phyloP scores from a whole-genome alignment of 495 filamentous ascomycete species.

The Podospora anserina region DNA sequence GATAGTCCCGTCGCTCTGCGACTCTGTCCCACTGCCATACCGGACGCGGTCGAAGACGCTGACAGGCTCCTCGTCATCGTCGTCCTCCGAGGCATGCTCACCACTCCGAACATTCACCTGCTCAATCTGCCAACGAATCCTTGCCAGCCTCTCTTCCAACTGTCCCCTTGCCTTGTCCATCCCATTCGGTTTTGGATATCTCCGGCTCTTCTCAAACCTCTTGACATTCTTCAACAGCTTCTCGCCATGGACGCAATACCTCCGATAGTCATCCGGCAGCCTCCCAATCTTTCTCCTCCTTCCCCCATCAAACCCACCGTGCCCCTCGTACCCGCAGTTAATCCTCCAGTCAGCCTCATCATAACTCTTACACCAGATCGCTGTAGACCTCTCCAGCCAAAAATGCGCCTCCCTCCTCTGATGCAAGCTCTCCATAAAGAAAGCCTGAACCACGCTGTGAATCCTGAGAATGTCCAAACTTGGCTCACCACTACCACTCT shows the following conservation, averaged over 20 bases:
- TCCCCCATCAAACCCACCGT: conserved; percentile 55
- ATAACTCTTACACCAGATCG: conserved; percentile 61
- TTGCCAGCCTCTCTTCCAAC: conserved; percentile 49
- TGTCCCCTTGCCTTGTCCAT: conserved; percentile 41
- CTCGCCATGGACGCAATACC: conserved; percentile 66
- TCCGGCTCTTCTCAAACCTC: conserved; percentile 39
- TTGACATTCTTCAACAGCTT: conserved; percentile 51
- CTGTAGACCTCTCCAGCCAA: conserved; percentile 61
- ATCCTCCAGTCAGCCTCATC: conserved; percentile 60
- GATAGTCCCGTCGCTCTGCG: conserved; percentile 35
- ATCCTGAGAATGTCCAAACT: conserved; percentile 70
- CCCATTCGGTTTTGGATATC: conserved; percentile 23
- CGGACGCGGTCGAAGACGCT: conserved; percentile 64
- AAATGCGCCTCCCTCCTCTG: conserved; percentile 55
- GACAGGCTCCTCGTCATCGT: conserved; percentile 28
- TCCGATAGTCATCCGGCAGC: conserved; percentile 67
- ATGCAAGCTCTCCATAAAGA: conserved; percentile 67
- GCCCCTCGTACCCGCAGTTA: conserved; percentile 53
- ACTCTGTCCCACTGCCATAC: background rate
- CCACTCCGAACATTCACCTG: conserved; percentile 25
- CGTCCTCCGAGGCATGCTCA: conserved; percentile 43
- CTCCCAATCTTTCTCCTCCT: conserved; percentile 51
- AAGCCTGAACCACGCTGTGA: conserved; percentile 76
- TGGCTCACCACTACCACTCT: background rate
- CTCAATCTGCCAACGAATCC: conserved; percentile 58